Percentiles rank a stretch among this genome's conserved stretches.
Evolutionary conservation across 352 stramenopile species (phyloP).

Genomic region (Pythium volutum): DNA sequence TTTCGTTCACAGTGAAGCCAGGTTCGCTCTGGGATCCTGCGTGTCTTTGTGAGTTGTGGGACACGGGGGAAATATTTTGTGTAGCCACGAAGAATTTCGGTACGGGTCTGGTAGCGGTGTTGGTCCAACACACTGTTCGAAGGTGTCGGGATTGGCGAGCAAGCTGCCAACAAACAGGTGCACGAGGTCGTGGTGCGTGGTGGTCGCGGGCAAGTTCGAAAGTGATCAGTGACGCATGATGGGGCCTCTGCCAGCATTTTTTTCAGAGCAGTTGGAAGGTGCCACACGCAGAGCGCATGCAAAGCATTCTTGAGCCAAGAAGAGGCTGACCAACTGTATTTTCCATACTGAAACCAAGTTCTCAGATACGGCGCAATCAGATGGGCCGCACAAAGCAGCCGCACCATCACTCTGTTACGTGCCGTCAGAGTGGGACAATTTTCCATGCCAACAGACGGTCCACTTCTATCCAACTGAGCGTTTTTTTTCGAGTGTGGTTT

Average conservation of each 20-base stretch:
- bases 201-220: not conserved
- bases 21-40: no score
- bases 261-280: slow-evolving; percentile 16
- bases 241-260: slow-evolving; percentile 1
- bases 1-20: not conserved
- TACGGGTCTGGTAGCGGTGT: no score
- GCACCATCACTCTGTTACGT: slow-evolving; percentile 18
- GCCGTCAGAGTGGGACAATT: slow-evolving; percentile 17
- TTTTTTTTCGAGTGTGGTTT: not conserved
- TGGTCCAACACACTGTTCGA: no score
- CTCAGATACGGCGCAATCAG: slow-evolving; percentile 2
- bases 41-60: no score
- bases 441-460: slow-evolving; percentile 9
- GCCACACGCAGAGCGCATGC: not conserved
- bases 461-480: not conserved
- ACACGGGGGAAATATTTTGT: no score
- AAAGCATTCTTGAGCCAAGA: not conserved
- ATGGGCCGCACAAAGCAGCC: slow-evolving; percentile 7
- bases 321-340: no score
- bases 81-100: no score
- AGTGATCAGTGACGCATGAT: not conserved
- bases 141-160: not conserved
- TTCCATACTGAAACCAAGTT: slow-evolving; percentile 21
- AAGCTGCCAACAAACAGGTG: no score
- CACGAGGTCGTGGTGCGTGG: not conserved